Percentiles rank a stretch among this genome's conserved stretches.
phyloP scores from a whole-genome alignment of 768 basidiomycete species.

The Galerina sulciceps region DNA sequence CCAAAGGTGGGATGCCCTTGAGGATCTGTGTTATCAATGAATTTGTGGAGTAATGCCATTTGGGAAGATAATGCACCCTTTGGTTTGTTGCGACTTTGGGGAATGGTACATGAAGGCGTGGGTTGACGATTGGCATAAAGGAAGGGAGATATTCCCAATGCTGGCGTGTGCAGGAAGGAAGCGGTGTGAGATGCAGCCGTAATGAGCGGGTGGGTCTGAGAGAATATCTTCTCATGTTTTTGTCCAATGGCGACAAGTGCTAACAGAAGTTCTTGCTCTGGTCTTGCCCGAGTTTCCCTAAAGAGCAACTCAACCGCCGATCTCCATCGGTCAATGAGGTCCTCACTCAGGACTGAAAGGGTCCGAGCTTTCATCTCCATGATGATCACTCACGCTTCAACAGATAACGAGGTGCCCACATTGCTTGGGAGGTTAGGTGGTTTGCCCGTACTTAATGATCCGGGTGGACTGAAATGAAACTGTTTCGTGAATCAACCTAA shows the following conservation, averaged over 20 bases:
- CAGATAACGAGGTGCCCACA: constrained; percentile 11
- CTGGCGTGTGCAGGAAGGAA: constrained; percentile 13
- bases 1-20: neutral
- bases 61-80: neutral
- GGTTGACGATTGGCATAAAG: neutral
- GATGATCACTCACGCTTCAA: constrained; percentile 12
- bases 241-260: constrained; percentile 3
- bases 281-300: constrained; percentile 7
- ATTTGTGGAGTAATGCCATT: neutral
- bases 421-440: neutral
- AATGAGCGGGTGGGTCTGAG: constrained; percentile 5
- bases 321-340: constrained; percentile 10
- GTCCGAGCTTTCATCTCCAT: constrained; percentile 6
- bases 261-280: neutral
- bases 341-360: constrained; percentile 2
- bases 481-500: no score
- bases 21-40: neutral
- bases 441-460: neutral
- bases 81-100: no score
- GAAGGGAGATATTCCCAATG: neutral
- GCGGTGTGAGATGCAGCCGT: constrained; percentile 17
- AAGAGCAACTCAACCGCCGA: constrained; percentile 3
- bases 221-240: constrained; percentile 7
- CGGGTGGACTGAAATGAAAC: neutral
- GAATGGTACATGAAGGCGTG: no score